These are phyloP conservation scores for Alternaria sp. DNA, from an alignment of 2,329 filamentous ascomycete species.

Conservation along the genomic window DNA sequence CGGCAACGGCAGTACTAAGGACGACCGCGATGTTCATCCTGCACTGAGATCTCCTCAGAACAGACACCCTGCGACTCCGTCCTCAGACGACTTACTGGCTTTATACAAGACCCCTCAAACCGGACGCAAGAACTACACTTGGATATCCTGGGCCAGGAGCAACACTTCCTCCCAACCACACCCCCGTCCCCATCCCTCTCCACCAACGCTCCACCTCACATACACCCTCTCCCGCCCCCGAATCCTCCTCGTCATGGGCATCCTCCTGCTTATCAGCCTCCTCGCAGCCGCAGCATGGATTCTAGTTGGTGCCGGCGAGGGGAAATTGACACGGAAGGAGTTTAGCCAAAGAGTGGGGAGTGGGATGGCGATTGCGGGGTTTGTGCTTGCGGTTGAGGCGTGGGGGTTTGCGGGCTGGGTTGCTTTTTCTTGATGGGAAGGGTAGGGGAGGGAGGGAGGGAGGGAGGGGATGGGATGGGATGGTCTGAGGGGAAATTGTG, in stretches of 20 bases:
- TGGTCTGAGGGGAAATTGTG: too few species aligned
- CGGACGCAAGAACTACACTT: neutral
- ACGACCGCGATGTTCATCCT: neutral
- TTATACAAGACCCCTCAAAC: neutral
- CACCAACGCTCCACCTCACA: neutral
- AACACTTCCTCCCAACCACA: too few species aligned
- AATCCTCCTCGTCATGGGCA: constrained; percentile 19
- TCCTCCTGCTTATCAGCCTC: constrained; percentile 19
- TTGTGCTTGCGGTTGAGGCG: neutral
- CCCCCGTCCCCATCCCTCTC: too few species aligned
- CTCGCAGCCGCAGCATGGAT: constrained; percentile 18
- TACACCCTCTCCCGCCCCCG: constrained; percentile 19
- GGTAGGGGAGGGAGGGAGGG: too few species aligned
- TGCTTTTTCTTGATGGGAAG: neutral
- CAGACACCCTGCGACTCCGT: accelerated
- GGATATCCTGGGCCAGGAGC: neutral
- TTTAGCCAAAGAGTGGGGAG: neutral
- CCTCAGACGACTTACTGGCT: neutral
- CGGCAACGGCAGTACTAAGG: constrained; percentile 18
- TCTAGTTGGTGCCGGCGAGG: neutral
- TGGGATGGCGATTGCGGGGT: neutral
- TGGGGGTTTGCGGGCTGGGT: neutral
- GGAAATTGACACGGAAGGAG: neutral
- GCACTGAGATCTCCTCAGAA: accelerated
- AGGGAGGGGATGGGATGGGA: too few species aligned